Evolutionary conservation across 257 asterid genomes (phyloP), one percentile per base, ranked within the genome.

Genomic region (Paraleonurus japonicus): DNA sequence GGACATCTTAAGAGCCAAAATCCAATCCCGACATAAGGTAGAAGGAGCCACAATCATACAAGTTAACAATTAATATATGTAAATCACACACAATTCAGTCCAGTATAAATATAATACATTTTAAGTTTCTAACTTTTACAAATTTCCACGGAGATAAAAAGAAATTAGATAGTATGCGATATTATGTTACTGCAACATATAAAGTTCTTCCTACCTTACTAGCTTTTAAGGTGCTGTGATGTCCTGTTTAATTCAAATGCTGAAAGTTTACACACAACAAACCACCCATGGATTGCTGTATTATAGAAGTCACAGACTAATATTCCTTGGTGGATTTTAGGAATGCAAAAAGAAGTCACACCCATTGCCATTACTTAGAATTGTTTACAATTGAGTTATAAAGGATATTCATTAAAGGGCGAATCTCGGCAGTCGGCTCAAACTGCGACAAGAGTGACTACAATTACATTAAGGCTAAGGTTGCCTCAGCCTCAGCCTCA

Each of bases 1-100:
- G 65, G 87, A 80, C 99, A 95, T 95, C 99, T 94, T 76, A 67
- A 80, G 10, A 71, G 68, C 69, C 76, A 82, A 82, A 73, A 84
- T 67, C 66, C 81, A 83, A 79, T 65, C 53, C 39, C 78, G 80
- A 71, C 26, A 64, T 61, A 51, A 78, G 80, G 81, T 81, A 81
- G 72, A 69, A 61, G 47, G 37, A 68, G 62, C 32, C 63, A 30
- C 9, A 58, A 24, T 63, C 30, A 71, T 58, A 59, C 55, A 37
- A 79, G 43, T n/a, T 59, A 54, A 67, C 60, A 15, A 74, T 55
- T 67, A 57, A 63, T 15, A 73, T 71, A 65, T 68, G 62, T 30
- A 68, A 41, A 10, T 60, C 35, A n/a, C 64, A 33, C 22, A 37
- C 66, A 67, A 43, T 32, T 35, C 43, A 35, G 43, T 35, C 43